Evolutionary conservation across 176 grass and related monocot species (phyloP).

Genomic region (Oryza longistaminata): DNA sequence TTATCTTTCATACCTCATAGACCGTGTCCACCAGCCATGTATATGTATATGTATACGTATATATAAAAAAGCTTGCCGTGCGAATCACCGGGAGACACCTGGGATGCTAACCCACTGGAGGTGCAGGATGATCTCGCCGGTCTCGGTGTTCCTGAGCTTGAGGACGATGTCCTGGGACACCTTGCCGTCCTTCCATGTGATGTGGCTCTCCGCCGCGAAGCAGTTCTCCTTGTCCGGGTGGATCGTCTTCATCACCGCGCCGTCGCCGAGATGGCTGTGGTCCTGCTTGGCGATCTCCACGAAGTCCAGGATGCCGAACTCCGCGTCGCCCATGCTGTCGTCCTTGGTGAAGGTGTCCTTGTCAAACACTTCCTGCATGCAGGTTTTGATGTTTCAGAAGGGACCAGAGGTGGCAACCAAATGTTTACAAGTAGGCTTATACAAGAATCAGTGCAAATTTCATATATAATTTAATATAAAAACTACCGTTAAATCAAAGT

Average conservation of each 20-base stretch:
- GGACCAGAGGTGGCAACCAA: not conserved
- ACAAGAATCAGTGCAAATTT: no score
- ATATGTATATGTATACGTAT: no score
- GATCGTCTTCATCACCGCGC: constrained; percentile 59
- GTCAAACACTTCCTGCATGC: constrained; percentile 71
- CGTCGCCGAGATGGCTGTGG: constrained; percentile 37
- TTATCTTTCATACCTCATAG: constrained; percentile 19
- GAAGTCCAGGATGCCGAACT: constrained; percentile 71
- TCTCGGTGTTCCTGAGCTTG: constrained; percentile 59
- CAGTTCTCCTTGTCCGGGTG: constrained; percentile 50
- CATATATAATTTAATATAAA: no score
- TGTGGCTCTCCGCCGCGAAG: constrained; percentile 55
- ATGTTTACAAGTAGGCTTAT: not conserved
- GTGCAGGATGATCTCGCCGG: constrained; percentile 69
- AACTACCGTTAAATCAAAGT: no score
- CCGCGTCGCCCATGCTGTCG: constrained; percentile 69
- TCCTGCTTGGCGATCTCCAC: constrained; percentile 63
- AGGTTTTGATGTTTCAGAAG: constrained; percentile 7
- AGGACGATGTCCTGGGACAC: constrained; percentile 70
- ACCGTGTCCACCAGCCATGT: not conserved
- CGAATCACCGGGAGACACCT: constrained; percentile 33
- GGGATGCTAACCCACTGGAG: constrained; percentile 71
- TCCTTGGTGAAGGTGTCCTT: constrained; percentile 83
- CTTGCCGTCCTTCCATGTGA: constrained; percentile 66
- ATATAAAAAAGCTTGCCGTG: no score